phyloP scores from a whole-genome alignment of 2,329 filamentous ascomycete genomes.

The Trichoderma sp. region DNA sequence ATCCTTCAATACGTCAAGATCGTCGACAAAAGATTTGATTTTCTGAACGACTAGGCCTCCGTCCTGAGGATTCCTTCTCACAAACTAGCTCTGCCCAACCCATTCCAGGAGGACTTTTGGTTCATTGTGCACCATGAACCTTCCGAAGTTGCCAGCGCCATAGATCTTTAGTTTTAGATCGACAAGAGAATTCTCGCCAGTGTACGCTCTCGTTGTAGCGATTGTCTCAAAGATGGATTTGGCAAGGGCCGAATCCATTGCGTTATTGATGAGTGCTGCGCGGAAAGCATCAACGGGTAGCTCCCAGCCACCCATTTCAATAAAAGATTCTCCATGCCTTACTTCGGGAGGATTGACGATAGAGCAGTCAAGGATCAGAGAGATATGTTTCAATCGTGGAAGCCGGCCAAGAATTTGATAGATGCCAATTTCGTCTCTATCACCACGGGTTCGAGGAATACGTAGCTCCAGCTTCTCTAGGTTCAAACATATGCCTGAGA shows the following conservation, averaged over 20 bases:
- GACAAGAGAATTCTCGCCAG: not conserved
- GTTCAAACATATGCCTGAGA: not conserved
- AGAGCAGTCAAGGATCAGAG: not conserved
- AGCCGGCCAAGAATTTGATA: not conserved
- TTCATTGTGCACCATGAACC: too few species aligned
- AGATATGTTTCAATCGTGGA: not conserved
- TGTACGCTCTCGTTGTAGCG: not conserved
- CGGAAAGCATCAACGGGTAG: not conserved
- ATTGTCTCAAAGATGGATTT: not conserved
- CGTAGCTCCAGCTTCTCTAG: not conserved
- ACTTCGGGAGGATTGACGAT: not conserved
- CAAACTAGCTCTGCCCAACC: not conserved
- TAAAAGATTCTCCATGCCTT: not conserved
- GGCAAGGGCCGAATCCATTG: not conserved
- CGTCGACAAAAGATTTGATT: not conserved
- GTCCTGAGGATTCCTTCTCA: not conserved
- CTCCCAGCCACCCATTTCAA: not conserved
- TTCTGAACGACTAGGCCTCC: not conserved
- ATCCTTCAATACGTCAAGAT: not conserved
- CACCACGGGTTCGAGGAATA: not conserved
- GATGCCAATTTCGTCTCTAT: not conserved
- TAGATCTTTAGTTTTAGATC: not conserved
- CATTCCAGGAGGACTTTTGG: too few species aligned
- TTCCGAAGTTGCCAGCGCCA: not conserved
- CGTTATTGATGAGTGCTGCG: not conserved